Evolutionary conservation across 148 eudicot species (phyloP), one percentile per base, ranked within the genome.

Genomic region (Vaccinium darrowii): DNA sequence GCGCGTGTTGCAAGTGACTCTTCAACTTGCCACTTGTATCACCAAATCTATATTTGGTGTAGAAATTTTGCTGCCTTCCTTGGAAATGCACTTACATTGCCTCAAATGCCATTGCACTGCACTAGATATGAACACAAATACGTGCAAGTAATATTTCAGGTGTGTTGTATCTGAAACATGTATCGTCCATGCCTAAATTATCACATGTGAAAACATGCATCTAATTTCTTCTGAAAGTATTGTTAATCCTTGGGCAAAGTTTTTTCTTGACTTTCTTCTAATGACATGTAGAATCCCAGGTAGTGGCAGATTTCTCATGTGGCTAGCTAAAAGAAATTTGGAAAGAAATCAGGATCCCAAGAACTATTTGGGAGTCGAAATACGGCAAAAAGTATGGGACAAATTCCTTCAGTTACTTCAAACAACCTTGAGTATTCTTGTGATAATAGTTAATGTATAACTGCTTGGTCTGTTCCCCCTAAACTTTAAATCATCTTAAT

Each of bases 281-380:
- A 76, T 67, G 71, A 16, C 57, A 49, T 39, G 27, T 62, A 12
- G 13, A 62, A 69, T 91, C 67, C 80, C 92, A 97, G 98, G 99
- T 63, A 97, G 99, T 90, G 98, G 99, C 76, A 94, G 99, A 90
- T 97, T 97, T 87, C 94, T 95, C 63, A 54, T 97, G 85, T 97
- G 98, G 99, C 98, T 87, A 56, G 99, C 98, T 19, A 95, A 97
- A 90, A 90, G 87, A 86, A 93, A 94, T 92, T 77, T 85, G 21
- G 54, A 95, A 90, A 90, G 87, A 86, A 93, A 92, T 92, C 79
- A 84, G 18, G 51, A 67, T 84, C 86, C 90, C 62, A 91, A 78
- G 72, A 97, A 97, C 91, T 95, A 92, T 89, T 87, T 97, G 90
- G 99, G 99, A 81, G 90, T 97, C 56, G 99, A 97, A 88, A 95